Evolutionary conservation across 306 rosid genomes (phyloP).

Genomic region (Canavalia gladiata): DNA sequence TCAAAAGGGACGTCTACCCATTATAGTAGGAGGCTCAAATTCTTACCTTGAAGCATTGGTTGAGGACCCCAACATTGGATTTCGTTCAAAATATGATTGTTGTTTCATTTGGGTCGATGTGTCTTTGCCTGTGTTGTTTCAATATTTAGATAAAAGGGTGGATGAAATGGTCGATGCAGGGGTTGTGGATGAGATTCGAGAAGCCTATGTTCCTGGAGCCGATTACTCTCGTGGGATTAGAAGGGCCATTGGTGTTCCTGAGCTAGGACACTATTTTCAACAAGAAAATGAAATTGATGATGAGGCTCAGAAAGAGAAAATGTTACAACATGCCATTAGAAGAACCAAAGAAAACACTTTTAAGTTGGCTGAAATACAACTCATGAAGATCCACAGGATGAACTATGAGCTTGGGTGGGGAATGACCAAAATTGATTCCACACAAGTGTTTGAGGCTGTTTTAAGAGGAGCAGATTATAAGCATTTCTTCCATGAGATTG

Average conservation of each 20-base stretch:
- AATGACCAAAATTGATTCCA: conserved; percentile 47
- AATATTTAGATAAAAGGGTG: conserved; percentile 27
- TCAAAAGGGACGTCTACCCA: conserved; percentile 40
- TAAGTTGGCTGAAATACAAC: conserved; percentile 31
- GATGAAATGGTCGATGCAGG: conserved; percentile 50
- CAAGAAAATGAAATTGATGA: not conserved
- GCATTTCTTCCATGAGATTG: conserved; percentile 29
- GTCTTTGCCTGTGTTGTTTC: conserved; percentile 27
- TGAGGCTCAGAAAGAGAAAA: not conserved
- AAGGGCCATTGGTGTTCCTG: conserved; percentile 54
- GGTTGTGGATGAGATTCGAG: conserved; percentile 39
- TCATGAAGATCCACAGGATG: not conserved
- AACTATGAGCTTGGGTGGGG: conserved; percentile 30
- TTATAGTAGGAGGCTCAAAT: conserved; percentile 58
- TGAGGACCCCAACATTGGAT: conserved; percentile 22
- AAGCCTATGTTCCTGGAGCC: conserved; percentile 7
- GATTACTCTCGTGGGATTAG: conserved; percentile 38
- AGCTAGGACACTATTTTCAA: conserved; percentile 9
- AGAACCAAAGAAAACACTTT: conserved; percentile 41
- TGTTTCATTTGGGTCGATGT: conserved; percentile 49
- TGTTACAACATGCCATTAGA: not conserved
- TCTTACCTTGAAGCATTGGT: conserved; percentile 30
- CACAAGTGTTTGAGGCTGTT: conserved; percentile 45
- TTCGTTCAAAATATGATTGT: conserved; percentile 46
- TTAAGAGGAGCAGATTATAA: not conserved